A percentile compares a stretch with the other conserved stretches of the same genome.
These are phyloP conservation scores for Yarrowia keelungensis DNA, from an alignment of 805 yeast genomes.

Conservation along the genomic window DNA sequence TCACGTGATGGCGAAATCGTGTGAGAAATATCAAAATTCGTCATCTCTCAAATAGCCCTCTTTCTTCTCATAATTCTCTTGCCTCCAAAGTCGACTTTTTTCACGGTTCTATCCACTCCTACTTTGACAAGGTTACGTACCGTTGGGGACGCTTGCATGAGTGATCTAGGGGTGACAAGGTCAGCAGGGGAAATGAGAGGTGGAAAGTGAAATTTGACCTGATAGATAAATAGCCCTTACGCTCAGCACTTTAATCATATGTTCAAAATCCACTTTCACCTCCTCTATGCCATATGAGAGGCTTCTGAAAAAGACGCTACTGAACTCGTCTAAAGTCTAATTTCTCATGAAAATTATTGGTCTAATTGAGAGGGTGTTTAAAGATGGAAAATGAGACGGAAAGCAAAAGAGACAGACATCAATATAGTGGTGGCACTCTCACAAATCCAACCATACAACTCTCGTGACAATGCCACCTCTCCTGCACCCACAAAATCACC, in stretches of 20 bases:
- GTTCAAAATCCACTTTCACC: background rate
- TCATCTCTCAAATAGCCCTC: background rate
- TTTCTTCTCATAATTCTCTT: background rate
- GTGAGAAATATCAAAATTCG: background rate
- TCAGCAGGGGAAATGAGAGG: too few relatives aligned
- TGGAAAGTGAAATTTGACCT: background rate
- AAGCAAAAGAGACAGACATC: background rate
- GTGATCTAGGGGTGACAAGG: background rate
- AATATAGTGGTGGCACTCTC: background rate
- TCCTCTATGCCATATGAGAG: too few relatives aligned
- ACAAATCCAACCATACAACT: background rate
- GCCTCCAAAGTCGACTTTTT: background rate
- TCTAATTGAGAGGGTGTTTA: background rate
- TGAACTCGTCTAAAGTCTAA: background rate
- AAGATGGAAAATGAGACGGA: background rate
- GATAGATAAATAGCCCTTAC: background rate
- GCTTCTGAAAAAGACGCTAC: background rate
- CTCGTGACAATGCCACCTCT: background rate
- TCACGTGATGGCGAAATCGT: background rate
- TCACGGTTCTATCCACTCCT: background rate
- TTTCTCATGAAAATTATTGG: conserved; percentile 7
- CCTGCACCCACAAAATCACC: background rate
- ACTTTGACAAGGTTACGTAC: background rate
- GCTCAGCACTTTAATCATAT: background rate
- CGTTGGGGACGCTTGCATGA: conserved; percentile 25